Percentiles rank a stretch among this genome's conserved stretches.
phyloP scores from a whole-genome alignment of 805 yeast species.

The Blastobotrys peoriensis region DNA sequence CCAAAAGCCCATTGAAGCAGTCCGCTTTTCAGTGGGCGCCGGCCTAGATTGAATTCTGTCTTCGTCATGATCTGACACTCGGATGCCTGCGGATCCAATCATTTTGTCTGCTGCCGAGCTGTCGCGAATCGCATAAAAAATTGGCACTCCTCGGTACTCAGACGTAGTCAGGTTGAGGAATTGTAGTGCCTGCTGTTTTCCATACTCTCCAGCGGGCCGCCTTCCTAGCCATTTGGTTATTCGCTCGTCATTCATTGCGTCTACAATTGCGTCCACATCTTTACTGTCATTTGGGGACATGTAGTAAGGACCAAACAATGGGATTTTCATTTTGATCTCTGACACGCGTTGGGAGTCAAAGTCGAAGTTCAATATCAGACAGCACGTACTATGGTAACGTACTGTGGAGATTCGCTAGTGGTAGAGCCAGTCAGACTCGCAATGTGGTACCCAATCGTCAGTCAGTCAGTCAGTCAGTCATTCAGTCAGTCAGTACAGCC shows the following conservation, averaged over 20 bases:
- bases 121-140: conserved; percentile 14
- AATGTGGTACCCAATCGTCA: not conserved
- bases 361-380: no score
- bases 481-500: no score
- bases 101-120: conserved; percentile 2
- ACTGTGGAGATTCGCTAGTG: not conserved
- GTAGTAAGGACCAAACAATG: conserved; percentile 6
- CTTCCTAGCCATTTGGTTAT: conserved; percentile 13
- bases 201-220: conserved; percentile 12
- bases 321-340: conserved; percentile 2
- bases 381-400: not conserved
- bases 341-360: no score
- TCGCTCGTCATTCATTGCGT: conserved; percentile 10
- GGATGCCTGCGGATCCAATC: not conserved
- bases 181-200: conserved; percentile 11
- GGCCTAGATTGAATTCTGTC: not conserved
- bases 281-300: conserved; percentile 5
- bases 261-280: conserved; percentile 7
- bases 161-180: conserved; percentile 4
- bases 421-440: not conserved
- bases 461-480: no score
- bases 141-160: not conserved
- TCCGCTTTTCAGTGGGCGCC: conserved; percentile 1
- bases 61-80: not conserved
- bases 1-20: conserved; percentile 18